A percentile compares a stretch with the other conserved stretches of the same genome.
Evolutionary conservation across 1,284 basidiomycete species (phyloP).

Genomic region (Boletus mariae): DNA sequence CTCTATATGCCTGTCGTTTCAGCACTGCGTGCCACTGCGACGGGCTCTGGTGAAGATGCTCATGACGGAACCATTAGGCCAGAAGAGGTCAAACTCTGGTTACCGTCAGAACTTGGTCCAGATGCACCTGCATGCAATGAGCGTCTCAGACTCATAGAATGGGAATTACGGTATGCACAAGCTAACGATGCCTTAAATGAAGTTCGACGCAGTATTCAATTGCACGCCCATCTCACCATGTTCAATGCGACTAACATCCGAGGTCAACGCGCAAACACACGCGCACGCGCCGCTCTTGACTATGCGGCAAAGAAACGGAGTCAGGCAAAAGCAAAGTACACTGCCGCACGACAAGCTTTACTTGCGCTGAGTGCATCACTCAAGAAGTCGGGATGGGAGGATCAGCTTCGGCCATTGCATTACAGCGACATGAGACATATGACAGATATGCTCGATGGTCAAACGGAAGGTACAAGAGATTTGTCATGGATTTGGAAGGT

Average conservation of each 20-base stretch:
- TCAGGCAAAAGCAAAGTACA: not conserved
- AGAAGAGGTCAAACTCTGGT: not conserved
- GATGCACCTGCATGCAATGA: not conserved
- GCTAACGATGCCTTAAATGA: not conserved
- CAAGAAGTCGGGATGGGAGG: not conserved
- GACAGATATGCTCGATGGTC: not conserved
- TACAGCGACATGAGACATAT: not conserved
- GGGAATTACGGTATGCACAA: not conserved
- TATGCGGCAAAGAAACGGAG: not conserved
- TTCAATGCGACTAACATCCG: not conserved
- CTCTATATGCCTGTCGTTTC: not conserved
- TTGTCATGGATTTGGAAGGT: not conserved
- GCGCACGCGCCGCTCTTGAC: not conserved
- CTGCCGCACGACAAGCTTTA: not conserved
- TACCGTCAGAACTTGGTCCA: not conserved
- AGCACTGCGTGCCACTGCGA: not conserved
- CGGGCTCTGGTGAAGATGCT: too few species aligned
- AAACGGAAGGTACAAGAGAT: not conserved
- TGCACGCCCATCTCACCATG: not conserved
- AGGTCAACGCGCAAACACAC: not conserved
- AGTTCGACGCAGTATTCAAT: not conserved
- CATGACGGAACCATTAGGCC: not conserved
- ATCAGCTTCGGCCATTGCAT: not conserved
- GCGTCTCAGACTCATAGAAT: not conserved
- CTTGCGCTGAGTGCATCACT: not conserved